Percentiles rank a stretch among this genome's conserved stretches.
Evolutionary conservation across 2,329 filamentous ascomycete species (phyloP).

Genomic region (Elsinoe ampelina): DNA sequence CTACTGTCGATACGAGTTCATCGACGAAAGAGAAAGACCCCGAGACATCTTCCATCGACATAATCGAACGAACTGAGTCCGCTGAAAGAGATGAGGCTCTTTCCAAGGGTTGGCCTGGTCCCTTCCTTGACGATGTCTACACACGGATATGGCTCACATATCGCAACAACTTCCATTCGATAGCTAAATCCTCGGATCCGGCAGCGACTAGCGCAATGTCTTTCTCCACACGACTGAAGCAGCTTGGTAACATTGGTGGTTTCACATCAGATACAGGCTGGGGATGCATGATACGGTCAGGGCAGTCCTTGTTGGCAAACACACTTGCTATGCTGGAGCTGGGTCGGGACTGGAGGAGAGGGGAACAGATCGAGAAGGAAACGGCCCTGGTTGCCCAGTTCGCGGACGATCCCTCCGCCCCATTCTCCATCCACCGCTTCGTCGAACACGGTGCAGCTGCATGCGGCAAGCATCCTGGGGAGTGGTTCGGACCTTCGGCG

Average conservation of each 20-base stretch:
- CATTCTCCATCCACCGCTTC: slow-evolving; percentile 92
- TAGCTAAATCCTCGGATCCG: slow-evolving; percentile 68
- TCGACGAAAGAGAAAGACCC: slow-evolving; percentile 17
- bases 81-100: slow-evolving; percentile 27
- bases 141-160: slow-evolving; percentile 96
- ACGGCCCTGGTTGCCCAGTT: slow-evolving; percentile 68
- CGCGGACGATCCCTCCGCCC: slow-evolving; percentile 74
- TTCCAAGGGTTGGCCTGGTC: slow-evolving; percentile 63
- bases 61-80: slow-evolving; percentile 9
- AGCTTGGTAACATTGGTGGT: slow-evolving; percentile 65
- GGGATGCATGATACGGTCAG: slow-evolving; percentile 98
- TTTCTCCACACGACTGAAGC: slow-evolving; percentile 73
- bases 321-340: slow-evolving; percentile 62
- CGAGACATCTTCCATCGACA: slow-evolving; percentile 15
- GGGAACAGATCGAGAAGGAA: slow-evolving; percentile 46
- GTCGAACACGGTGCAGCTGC: slow-evolving; percentile 76
- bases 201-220: slow-evolving; percentile 64
- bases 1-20: slow-evolving; percentile 27
- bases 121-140: slow-evolving; percentile 87
- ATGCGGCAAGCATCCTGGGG: slow-evolving; percentile 89
- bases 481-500: slow-evolving; percentile 98
- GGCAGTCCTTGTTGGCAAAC: slow-evolving; percentile 87
- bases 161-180: slow-evolving; percentile 73
- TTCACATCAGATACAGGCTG: slow-evolving; percentile 94
- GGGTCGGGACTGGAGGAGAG: slow-evolving; percentile 77